A percentile compares a stretch with the other conserved stretches of the same genome.
Evolutionary conservation across 108 stramenopile genomes (phyloP).

Genomic region (Discostella stelligeroides): DNA sequence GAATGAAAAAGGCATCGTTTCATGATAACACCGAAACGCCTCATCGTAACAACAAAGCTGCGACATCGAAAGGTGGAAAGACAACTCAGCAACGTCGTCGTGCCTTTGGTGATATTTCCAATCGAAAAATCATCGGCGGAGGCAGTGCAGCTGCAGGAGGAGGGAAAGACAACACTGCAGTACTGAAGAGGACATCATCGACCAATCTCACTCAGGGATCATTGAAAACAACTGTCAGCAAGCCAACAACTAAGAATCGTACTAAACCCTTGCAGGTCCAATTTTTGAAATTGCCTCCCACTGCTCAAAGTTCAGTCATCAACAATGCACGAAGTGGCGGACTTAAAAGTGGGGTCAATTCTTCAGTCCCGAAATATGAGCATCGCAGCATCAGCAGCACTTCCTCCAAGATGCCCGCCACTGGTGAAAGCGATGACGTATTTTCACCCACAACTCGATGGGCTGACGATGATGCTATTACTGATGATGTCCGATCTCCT

Average conservation of each 20-base stretch:
- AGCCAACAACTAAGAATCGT: background rate
- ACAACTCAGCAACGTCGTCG: slow-evolving; percentile 39
- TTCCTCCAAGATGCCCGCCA: background rate
- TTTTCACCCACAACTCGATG: slow-evolving; percentile 40
- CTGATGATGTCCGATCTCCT: slow-evolving; percentile 26
- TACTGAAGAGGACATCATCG: slow-evolving; percentile 16
- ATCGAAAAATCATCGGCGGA: slow-evolving; percentile 22
- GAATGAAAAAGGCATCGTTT: background rate
- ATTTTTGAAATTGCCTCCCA: slow-evolving; percentile 2
- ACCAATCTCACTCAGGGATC: background rate
- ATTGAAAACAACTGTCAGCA: background rate
- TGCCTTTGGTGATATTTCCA: slow-evolving; percentile 49
- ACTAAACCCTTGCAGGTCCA: no score
- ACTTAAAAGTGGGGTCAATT: slow-evolving; percentile 1
- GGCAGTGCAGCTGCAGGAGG: slow-evolving; percentile 7
- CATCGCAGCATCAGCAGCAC: slow-evolving; percentile 10
- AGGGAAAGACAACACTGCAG: slow-evolving; percentile 2
- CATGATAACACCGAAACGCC: slow-evolving; percentile 27
- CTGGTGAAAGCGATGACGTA: slow-evolving; percentile 35
- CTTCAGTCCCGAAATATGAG: no score
- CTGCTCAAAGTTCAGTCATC: background rate
- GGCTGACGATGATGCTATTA: slow-evolving; percentile 21
- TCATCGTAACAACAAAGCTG: slow-evolving; percentile 22
- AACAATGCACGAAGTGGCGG: slow-evolving; percentile 3
- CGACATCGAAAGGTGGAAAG: slow-evolving; percentile 1